Conservation (phyloP, 169 alveolate species). For the Plasmodium fragile region DNA sequence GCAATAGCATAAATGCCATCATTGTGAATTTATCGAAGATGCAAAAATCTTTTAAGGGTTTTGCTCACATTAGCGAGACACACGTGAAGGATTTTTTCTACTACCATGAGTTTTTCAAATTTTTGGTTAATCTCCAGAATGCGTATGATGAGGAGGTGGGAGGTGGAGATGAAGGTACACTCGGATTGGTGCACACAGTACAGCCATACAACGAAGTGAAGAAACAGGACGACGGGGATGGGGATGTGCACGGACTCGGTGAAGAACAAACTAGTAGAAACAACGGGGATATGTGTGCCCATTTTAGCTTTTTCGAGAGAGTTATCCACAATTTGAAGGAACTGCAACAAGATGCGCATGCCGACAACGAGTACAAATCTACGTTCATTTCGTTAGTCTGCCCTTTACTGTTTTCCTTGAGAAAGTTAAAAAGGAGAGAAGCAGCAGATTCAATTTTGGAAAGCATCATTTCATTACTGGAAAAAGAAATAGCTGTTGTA, state of each 20-base stretch:
- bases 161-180: background rate
- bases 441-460: slow-evolving; percentile 13
- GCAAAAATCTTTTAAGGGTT: slow-evolving; percentile 61
- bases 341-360: slow-evolving; percentile 45
- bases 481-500: slow-evolving; percentile 58
- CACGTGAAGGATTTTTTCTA: slow-evolving; percentile 38
- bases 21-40: slow-evolving; percentile 57
- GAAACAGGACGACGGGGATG: background rate
- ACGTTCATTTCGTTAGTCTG: slow-evolving; percentile 56
- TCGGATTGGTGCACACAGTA: background rate
- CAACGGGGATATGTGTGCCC: background rate
- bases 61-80: slow-evolving; percentile 46
- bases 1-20: slow-evolving; percentile 66
- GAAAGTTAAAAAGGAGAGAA: slow-evolving; percentile 41
- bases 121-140: slow-evolving; percentile 68
- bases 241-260: background rate
- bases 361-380: slow-evolving; percentile 61
- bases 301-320: slow-evolving; percentile 3
- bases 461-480: slow-evolving; percentile 10
- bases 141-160: background rate
- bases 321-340: slow-evolving; percentile 27
- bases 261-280: background rate
- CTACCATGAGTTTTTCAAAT: slow-evolving; percentile 52
- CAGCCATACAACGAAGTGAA: background rate
- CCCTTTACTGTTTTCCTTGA: slow-evolving; percentile 46